phyloP scores from a whole-genome alignment of 225 moss, liverwort and hornwort species.

The Pseudoscleropodium purum region DNA sequence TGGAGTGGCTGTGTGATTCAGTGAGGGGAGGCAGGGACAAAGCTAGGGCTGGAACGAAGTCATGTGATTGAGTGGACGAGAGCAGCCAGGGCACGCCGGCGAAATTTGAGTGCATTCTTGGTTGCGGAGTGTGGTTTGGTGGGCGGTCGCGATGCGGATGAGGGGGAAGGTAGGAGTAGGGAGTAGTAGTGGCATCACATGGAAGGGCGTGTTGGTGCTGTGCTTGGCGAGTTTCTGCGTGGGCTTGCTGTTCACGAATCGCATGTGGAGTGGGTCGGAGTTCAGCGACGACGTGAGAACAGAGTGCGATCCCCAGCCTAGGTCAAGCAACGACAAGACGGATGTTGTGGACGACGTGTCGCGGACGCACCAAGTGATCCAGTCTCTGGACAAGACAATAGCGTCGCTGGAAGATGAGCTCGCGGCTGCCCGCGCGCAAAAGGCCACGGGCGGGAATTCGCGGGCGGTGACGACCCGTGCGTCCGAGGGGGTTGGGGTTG shows the following conservation, averaged over 20 bases:
- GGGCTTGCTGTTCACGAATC: slow-evolving; percentile 74
- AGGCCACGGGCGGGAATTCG: slow-evolving; percentile 26
- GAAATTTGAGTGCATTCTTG: background rate
- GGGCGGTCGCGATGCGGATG: slow-evolving; percentile 25
- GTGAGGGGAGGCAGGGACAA: background rate
- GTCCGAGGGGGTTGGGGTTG: background rate
- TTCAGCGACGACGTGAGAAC: slow-evolving; percentile 8
- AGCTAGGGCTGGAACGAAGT: background rate
- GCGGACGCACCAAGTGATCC: slow-evolving; percentile 66
- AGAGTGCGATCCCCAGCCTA: slow-evolving; percentile 68
- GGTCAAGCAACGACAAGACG: slow-evolving; percentile 43
- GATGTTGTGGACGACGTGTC: slow-evolving; percentile 58
- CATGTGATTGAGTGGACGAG: background rate
- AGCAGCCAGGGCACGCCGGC: background rate
- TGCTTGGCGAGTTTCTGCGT: slow-evolving; percentile 87
- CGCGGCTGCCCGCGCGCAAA: slow-evolving; percentile 52
- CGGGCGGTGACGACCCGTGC: background rate
- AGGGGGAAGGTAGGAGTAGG: slow-evolving; percentile 18
- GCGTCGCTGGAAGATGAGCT: slow-evolving; percentile 78
- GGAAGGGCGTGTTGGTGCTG: slow-evolving; percentile 73
- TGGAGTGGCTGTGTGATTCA: background rate
- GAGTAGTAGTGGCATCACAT: slow-evolving; percentile 36
- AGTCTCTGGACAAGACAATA: slow-evolving; percentile 78
- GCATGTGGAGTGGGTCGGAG: slow-evolving; percentile 68
- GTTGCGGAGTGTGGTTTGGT: background rate